Percentiles rank a stretch among this genome's conserved stretches.
These are phyloP conservation scores for Plasmodium gonderi DNA, from an alignment of 169 alveolate genomes.

Conservation along the genomic window DNA sequence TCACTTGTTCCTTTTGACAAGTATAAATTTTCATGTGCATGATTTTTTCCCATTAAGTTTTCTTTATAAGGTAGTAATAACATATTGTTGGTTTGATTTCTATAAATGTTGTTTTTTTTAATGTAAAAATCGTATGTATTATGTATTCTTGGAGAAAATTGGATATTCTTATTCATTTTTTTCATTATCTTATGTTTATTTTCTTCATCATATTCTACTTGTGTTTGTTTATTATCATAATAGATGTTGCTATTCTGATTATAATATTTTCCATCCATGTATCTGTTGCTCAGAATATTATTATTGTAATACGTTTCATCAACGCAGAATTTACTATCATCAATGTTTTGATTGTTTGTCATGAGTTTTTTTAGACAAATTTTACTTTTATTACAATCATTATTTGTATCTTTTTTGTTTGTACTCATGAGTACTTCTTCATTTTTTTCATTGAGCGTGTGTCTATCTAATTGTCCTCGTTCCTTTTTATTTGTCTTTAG, in stretches of 20 bases:
- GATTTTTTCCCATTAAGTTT: not conserved
- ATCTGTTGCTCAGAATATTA: not conserved
- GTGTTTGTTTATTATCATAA: not conserved
- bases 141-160: not conserved
- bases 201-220: not conserved
- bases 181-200: not conserved
- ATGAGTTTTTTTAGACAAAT: not conserved
- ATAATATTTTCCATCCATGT: not conserved
- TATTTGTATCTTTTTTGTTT: not conserved
- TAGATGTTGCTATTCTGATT: not conserved
- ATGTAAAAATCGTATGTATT: not conserved
- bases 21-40: not conserved
- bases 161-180: not conserved
- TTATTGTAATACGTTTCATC: not conserved
- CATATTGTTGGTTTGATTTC: not conserved
- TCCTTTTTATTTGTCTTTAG: too few species aligned
- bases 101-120: not conserved
- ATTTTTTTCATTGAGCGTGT: not conserved
- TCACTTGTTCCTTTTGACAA: not conserved
- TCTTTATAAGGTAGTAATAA: not conserved
- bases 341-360: not conserved
- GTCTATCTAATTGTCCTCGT: not conserved
- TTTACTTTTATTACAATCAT: not conserved
- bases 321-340: not conserved
- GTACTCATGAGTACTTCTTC: not conserved